Conservation (phyloP, 2,329 filamentous ascomycete genomes). For the Penicillium brasilianum region DNA sequence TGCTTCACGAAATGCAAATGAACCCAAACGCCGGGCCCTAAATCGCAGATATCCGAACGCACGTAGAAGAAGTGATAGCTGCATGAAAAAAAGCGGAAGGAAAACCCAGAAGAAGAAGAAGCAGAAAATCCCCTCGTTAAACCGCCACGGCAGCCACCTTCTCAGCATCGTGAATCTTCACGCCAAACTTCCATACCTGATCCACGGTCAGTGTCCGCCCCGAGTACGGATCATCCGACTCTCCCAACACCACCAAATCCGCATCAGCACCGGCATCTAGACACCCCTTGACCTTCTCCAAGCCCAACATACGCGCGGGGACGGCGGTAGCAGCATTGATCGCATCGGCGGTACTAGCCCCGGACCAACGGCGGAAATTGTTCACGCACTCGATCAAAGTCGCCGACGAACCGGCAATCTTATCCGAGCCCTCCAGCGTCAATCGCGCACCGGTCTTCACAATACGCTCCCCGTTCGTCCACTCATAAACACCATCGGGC, state of each 20-base stretch:
- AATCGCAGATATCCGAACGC: background rate
- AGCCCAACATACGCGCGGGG: slow-evolving; percentile 46
- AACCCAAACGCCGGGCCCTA: slow-evolving; percentile 3
- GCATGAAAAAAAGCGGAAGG: background rate
- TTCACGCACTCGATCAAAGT: slow-evolving; percentile 52
- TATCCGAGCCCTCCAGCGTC: slow-evolving; percentile 76
- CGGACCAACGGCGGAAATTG: slow-evolving; percentile 50
- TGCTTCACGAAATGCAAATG: slow-evolving; percentile 6
- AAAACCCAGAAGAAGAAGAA: slow-evolving; percentile 2
- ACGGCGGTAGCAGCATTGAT: slow-evolving; percentile 48
- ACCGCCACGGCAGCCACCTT: slow-evolving; percentile 27
- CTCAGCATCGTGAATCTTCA: slow-evolving; percentile 45
- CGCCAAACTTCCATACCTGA: slow-evolving; percentile 52
- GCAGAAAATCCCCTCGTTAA: slow-evolving; percentile 3
- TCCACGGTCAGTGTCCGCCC: slow-evolving; percentile 44
- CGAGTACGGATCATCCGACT: slow-evolving; percentile 37
- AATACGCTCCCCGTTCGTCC: slow-evolving; percentile 74
- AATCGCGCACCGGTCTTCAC: slow-evolving; percentile 69
- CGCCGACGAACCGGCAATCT: slow-evolving; percentile 71
- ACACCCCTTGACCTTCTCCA: slow-evolving; percentile 47
- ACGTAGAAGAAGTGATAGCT: background rate
- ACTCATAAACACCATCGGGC: slow-evolving; percentile 81
- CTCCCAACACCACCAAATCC: slow-evolving; percentile 48
- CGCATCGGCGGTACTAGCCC: slow-evolving; percentile 45
- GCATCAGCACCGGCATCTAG: slow-evolving; percentile 49